Evolutionary conservation across 129 eudicot genomes (phyloP).

Genomic region (Artemisia annua): DNA sequence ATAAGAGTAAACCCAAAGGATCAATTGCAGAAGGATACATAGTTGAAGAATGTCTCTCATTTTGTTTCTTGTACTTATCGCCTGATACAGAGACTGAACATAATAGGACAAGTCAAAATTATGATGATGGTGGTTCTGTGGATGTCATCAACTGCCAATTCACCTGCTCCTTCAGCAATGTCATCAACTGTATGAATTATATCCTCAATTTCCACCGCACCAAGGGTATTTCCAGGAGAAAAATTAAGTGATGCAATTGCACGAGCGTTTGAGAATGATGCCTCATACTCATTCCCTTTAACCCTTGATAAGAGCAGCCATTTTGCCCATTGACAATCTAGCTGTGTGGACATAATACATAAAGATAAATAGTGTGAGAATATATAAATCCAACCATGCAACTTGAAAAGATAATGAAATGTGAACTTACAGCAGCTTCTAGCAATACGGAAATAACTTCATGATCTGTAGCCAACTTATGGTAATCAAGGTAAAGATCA

Average conservation of each 20-base stretch:
- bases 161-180: slow-evolving; percentile 97
- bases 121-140: neutral
- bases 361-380: slow-evolving; percentile 18
- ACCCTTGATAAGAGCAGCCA: slow-evolving; percentile 79
- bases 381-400: neutral
- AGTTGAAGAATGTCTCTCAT: too few relatives aligned
- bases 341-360: slow-evolving; percentile 45
- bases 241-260: slow-evolving; percentile 57
- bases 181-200: slow-evolving; percentile 85
- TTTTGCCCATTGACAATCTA: slow-evolving; percentile 88
- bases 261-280: slow-evolving; percentile 92
- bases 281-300: slow-evolving; percentile 86
- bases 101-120: too few relatives aligned
- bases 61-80: too few relatives aligned
- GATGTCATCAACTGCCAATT: slow-evolving; percentile 52
- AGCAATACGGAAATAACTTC: slow-evolving; percentile 52
- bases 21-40: too few relatives aligned
- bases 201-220: slow-evolving; percentile 61
- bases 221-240: slow-evolving; percentile 49
- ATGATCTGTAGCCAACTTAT: slow-evolving; percentile 62
- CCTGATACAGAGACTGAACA: too few relatives aligned
- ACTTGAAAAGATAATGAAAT: slow-evolving; percentile 10
- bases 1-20: too few relatives aligned
- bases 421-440: slow-evolving; percentile 67
- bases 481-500: slow-evolving; percentile 93